Evolutionary conservation across 1,139 yeast species (phyloP), one percentile per base, ranked within the genome.

Genomic region (Magnusiomyces ingens): DNA sequence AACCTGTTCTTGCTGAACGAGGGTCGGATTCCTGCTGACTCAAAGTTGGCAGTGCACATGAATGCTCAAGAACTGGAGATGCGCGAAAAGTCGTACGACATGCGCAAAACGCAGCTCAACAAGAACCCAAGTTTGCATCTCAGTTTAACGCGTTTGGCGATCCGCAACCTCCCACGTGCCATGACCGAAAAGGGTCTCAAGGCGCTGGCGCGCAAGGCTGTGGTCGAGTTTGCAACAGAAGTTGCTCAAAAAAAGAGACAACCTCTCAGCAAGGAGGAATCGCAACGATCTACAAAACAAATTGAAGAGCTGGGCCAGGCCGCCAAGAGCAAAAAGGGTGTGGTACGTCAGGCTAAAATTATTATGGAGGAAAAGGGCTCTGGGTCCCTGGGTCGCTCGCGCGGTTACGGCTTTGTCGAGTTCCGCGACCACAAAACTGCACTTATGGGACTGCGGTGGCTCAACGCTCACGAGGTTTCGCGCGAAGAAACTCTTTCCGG

Each of bases 341-440:
- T 93, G 47, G 95, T 93, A 5, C 84, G 82, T 67, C 99, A 93
- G 70, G 87, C 97, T 35, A 93, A 93, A 72, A 85, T 93, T 59
- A 86, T 93, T 57, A 85, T 82, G 77, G 99, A 93, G 71, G 86
- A 88, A 49, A 91, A 91, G 67, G 95, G 90, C 1, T 77, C 94
- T 13, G 95, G 95, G 32, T 88, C 85, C 44, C 71, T 79, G 36
- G 99, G 98, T 52, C 80, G 99, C 71, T 84, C 94, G 67, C 83
- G 98, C 74, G 99, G 99, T 57, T 93, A 91, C 64, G 99, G 99
- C 58, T 91, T 93, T 75, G 72, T 93, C 53, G 99, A 94, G 71
- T 90, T 79, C 70, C 82, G 93, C 71, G 96, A 91, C 69, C 99
- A 93, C 69, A 87, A 86, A 69, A 71, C 86, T 58, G 99, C 99